Evolutionary conservation across 345 rosid species (phyloP), one percentile per base, ranked within the genome.

Genomic region (Aquilaria malaccensis): DNA sequence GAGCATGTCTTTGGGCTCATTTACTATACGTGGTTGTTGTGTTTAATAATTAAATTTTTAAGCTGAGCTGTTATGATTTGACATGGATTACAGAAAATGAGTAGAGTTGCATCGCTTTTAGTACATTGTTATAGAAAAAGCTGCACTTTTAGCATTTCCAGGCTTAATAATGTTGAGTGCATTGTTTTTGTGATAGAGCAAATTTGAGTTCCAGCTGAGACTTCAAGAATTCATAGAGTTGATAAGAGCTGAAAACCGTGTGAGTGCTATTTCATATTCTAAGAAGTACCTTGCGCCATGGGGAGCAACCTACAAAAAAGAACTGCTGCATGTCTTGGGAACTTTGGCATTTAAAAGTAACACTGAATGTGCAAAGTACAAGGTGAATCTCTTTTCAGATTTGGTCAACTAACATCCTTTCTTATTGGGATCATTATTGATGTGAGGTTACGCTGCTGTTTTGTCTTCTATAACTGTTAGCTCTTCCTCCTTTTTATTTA

Each of bases 181-280:
- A 37, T 68, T n/a, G n/a, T 60, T 0, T 60, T 66, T 10, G n/a
- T 73, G 59, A 53, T 82, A 94, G 99, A 94, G 99, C 81, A 85
- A 80, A 64, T 83, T 90, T 10, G 99, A 94, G 69, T 90, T 94
- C 81, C 95, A 83, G 75, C 74, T 94, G 79, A 88, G 97, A 77
- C 88, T 88, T 75, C 99, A 94, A 80, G 97, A 90, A 59, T 94
- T 88, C 64, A 70, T 94, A 30, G 99, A 94, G 81, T 74, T 94
- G 74, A 91, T 94, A 66, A 82, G 99, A 69, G 80, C 81, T 65
- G 89, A 85, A 43, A 80, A 79, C 68, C 71, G 75, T 70, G 72
- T 84, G 79, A 72, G 72, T 64, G 97, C 99, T 70, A 94, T 88
- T 72, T 45, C 59, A 59, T 94, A 90, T 74, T 88, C 95, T 49